These are phyloP conservation scores for Hemisphaericaspora xylanilytica DNA, from an alignment of 1,139 yeast species.

Conservation along the genomic window DNA sequence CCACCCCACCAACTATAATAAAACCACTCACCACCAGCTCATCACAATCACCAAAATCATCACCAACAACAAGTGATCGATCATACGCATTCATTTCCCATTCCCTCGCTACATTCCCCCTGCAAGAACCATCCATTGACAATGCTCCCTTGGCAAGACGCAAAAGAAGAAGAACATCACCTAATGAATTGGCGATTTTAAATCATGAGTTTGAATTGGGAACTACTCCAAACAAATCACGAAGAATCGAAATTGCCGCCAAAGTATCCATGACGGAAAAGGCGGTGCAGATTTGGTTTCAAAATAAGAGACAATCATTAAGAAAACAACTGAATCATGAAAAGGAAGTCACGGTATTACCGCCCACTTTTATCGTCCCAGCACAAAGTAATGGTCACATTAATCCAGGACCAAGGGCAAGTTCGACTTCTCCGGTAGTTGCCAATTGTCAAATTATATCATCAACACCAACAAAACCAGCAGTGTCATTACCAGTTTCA, in stretches of 20 bases:
- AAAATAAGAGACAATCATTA: constrained; percentile 84
- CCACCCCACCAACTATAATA: not conserved
- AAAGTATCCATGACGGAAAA: constrained; percentile 91
- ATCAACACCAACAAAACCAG: constrained; percentile 24
- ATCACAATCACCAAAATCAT: constrained; percentile 7
- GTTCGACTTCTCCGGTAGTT: constrained; percentile 12
- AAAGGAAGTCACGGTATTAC: constrained; percentile 45
- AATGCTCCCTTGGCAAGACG: constrained; percentile 89
- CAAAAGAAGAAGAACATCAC: constrained; percentile 92
- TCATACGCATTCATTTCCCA: constrained; percentile 89
- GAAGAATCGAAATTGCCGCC: constrained; percentile 73
- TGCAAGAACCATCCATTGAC: constrained; percentile 81
- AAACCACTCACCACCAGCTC: not conserved
- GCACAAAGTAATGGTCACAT: constrained; percentile 4
- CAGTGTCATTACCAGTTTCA: not conserved
- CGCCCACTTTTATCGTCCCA: constrained; percentile 20
- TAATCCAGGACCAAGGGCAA: constrained; percentile 6
- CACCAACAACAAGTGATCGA: constrained; percentile 23
- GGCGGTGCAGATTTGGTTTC: constrained; percentile 98
- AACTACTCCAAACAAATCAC: constrained; percentile 74
- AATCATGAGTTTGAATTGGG: constrained; percentile 76
- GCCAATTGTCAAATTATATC: constrained; percentile 18
- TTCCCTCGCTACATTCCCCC: constrained; percentile 81
- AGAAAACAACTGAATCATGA: constrained; percentile 50
- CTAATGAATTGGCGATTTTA: constrained; percentile 75